A percentile compares a stretch with the other conserved stretches of the same genome.
Evolutionary conservation across 257 asterid genomes (phyloP).

Genomic region (Euphrasia confusa): DNA sequence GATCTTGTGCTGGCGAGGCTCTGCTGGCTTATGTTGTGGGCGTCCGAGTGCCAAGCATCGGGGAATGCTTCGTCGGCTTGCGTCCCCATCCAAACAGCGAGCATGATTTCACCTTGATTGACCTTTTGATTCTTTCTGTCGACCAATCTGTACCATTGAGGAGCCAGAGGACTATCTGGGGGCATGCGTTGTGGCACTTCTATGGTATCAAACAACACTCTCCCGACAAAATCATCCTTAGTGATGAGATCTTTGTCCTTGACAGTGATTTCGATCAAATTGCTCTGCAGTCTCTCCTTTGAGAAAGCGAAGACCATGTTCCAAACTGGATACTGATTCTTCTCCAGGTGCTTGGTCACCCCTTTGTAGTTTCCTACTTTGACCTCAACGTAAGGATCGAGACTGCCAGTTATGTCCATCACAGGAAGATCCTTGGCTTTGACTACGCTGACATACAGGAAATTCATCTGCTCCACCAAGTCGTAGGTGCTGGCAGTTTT

Average conservation of each 20-base stretch:
- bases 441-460: constrained; percentile 57
- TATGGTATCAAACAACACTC: constrained; percentile 48
- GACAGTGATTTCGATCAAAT: constrained; percentile 57
- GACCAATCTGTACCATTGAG: constrained; percentile 78
- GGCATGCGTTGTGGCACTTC: constrained; percentile 84
- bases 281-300: constrained; percentile 69
- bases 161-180: constrained; percentile 92
- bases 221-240: constrained; percentile 83
- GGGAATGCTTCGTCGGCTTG: constrained; percentile 92
- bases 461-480: constrained; percentile 86
- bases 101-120: constrained; percentile 72
- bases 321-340: constrained; percentile 79
- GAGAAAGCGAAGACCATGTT: constrained; percentile 72
- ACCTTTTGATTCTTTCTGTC: constrained; percentile 50
- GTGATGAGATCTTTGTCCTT: constrained; percentile 66
- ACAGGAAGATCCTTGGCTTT: constrained; percentile 83
- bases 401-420: constrained; percentile 83
- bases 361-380: constrained; percentile 83
- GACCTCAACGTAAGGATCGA: constrained; percentile 92
- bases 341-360: constrained; percentile 71
- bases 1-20: constrained; percentile 59
- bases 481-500: constrained; percentile 88
- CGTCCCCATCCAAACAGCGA: constrained; percentile 95
- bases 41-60: constrained; percentile 91
- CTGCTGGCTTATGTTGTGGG: constrained; percentile 63